phyloP scores from a whole-genome alignment of 345 rosid genomes.

The Brassica carinata region DNA sequence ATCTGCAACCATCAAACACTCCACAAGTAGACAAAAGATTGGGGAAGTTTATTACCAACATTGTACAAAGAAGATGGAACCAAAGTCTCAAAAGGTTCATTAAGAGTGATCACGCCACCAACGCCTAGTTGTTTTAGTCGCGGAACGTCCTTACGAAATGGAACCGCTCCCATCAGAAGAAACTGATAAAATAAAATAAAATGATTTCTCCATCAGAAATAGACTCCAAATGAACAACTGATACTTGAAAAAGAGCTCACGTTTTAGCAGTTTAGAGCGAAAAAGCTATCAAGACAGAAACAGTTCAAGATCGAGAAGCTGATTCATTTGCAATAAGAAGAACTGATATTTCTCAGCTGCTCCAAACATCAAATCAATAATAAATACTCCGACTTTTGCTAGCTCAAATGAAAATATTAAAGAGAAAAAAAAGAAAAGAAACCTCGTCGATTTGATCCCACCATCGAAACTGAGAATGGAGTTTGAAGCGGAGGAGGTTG shows the following conservation, averaged over 20 bases:
- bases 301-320: not conserved
- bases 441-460: conserved; percentile 45
- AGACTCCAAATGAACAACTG: not conserved
- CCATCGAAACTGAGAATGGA: conserved; percentile 37
- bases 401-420: not conserved
- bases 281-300: not conserved
- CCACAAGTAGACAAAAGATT: not conserved
- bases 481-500: conserved; percentile 38
- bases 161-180: conserved; percentile 84
- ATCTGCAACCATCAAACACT: not conserved
- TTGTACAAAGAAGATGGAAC: not conserved
- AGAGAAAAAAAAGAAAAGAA: not conserved
- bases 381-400: not conserved
- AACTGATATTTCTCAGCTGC: not conserved
- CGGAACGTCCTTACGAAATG: conserved; percentile 82
- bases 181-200: conserved; percentile 41
- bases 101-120: not conserved
- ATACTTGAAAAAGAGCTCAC: not conserved
- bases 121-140: conserved; percentile 55
- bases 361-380: conserved; percentile 9
- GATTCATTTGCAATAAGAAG: not conserved
- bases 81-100: not conserved
- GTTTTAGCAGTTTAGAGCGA: not conserved
- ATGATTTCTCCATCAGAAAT: not conserved
- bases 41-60: conserved; percentile 2